Percentiles rank a stretch among this genome's conserved stretches.
phyloP scores from a whole-genome alignment of 345 rosid genomes.

The Salix dunnii region DNA sequence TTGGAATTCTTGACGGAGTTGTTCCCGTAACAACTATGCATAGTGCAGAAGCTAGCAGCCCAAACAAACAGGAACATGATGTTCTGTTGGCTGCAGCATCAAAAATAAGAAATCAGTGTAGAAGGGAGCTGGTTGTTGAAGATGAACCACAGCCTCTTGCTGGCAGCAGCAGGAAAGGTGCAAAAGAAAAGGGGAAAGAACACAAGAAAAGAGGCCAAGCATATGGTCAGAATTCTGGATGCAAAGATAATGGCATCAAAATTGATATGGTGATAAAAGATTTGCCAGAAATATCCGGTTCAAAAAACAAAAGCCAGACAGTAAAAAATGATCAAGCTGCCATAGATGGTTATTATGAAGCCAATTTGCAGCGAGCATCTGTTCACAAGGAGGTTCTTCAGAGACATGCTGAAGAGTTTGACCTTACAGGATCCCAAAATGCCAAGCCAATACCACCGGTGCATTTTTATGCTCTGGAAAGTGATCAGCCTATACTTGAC shows the following conservation, averaged over 20 bases:
- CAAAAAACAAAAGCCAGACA: constrained; percentile 36
- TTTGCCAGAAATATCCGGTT: constrained; percentile 32
- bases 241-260: constrained; percentile 27
- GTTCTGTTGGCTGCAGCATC: constrained; percentile 80
- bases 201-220: constrained; percentile 35
- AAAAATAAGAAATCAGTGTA: constrained; percentile 48
- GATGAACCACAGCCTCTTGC: constrained; percentile 39
- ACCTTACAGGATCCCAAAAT: constrained; percentile 5
- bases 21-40: constrained; percentile 58
- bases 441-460: constrained; percentile 61
- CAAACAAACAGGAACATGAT: constrained; percentile 67
- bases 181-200: constrained; percentile 45
- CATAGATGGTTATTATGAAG: constrained; percentile 22
- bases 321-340: constrained; percentile 29
- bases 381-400: constrained; percentile 20
- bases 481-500: constrained; percentile 77
- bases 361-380: constrained; percentile 7
- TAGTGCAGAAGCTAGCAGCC: constrained; percentile 65
- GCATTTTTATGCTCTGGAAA: constrained; percentile 77
- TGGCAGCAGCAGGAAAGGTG: constrained; percentile 22
- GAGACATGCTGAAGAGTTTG: constrained; percentile 21
- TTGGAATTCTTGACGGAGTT: constrained; percentile 91
- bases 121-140: constrained; percentile 31
- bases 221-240: constrained; percentile 21
- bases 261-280: constrained; percentile 22